These are phyloP conservation scores for Pseudonitzschia multiseries DNA, from an alignment of 108 stramenopile genomes.

Conservation along the genomic window DNA sequence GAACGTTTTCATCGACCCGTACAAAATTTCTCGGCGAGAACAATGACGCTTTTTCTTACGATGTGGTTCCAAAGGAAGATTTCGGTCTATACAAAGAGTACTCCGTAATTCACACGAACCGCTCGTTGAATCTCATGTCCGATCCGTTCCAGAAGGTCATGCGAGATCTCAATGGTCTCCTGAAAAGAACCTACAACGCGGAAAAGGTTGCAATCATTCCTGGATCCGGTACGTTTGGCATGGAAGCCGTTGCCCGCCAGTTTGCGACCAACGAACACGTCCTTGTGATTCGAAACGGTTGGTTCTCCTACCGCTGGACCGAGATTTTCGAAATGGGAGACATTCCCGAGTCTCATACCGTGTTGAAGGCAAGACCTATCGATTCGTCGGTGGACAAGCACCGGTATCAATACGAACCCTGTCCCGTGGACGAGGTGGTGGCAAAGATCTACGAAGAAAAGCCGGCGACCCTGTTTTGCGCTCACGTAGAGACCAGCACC, in stretches of 20 bases:
- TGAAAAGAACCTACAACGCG: slow-evolving; percentile 88
- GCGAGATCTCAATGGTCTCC: slow-evolving; percentile 78
- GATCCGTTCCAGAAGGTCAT: slow-evolving; percentile 90
- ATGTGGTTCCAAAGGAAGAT: slow-evolving; percentile 65
- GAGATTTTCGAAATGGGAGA: slow-evolving; percentile 92
- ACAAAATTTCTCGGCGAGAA: neutral
- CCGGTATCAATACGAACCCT: slow-evolving; percentile 75
- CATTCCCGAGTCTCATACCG: slow-evolving; percentile 76
- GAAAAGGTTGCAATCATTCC: slow-evolving; percentile 91
- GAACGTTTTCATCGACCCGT: neutral
- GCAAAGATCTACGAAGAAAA: slow-evolving; percentile 73
- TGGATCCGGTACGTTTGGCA: slow-evolving; percentile 88
- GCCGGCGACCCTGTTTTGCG: slow-evolving; percentile 85
- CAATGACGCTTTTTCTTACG: slow-evolving; percentile 29
- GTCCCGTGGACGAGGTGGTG: slow-evolving; percentile 87
- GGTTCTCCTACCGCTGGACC: slow-evolving; percentile 93
- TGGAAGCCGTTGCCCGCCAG: slow-evolving; percentile 91
- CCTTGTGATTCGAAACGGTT: slow-evolving; percentile 92
- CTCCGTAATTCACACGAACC: slow-evolving; percentile 90
- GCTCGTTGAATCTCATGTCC: slow-evolving; percentile 89
- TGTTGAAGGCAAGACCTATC: slow-evolving; percentile 77
- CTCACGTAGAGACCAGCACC: slow-evolving; percentile 91
- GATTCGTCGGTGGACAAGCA: slow-evolving; percentile 29
- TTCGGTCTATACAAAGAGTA: slow-evolving; percentile 81
- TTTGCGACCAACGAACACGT: slow-evolving; percentile 90